Base-by-base conservation (phyloP, 192 early-diverging fungal species). In the Linnemannia zychae region DNA sequence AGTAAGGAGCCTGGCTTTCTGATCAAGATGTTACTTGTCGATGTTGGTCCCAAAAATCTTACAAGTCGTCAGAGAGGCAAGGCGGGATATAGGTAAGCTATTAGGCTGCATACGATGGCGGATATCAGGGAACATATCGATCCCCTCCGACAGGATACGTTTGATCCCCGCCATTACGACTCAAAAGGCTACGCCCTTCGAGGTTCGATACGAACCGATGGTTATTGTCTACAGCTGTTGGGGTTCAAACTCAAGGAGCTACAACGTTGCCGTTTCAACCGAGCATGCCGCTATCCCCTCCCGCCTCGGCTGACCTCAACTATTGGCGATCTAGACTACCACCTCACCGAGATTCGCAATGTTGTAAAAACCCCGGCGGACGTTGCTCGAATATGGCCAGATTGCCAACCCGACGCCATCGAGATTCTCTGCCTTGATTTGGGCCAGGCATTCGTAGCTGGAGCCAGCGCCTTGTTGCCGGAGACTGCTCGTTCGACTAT, bases 381-480 rank as follows among this genome's bases (percentile, higher is more conserved):
- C 17, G 68, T 78, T 18, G 38, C 67, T 6, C 33, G 38, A 33
- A 40, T 67, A 18, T 75, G 74, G 72, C 53, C 72, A 2, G 4
- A 13, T 5, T 47, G 49, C 38, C 9, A 44, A 44, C 9, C 9
- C 9, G 22, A 60, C 1, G 37, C 50, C 7, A 71, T 78, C 49
- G 63, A 71, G 37, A 63, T 57, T 0, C 68, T 78, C 7, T 44
- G 49, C 16, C 5, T 78, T 1, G 68, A 78, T 63, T 36, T 50
- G 1, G 52, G 76, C 7, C 76, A 78, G 15, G 76, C 76, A 0
- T 78, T 40, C 15, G 76, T 78, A 6, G 68, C 46, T 34, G 76
- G 68, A 13, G 76, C 50, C 18, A 57, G 38, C 53, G 76, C 49
- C 2, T 36, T 66, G 46, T 33, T 79, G 48, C 70, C 71, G 9